Evolutionary conservation across 2,329 filamentous ascomycete genomes (phyloP).

Genomic region (Moelleriella libera): DNA sequence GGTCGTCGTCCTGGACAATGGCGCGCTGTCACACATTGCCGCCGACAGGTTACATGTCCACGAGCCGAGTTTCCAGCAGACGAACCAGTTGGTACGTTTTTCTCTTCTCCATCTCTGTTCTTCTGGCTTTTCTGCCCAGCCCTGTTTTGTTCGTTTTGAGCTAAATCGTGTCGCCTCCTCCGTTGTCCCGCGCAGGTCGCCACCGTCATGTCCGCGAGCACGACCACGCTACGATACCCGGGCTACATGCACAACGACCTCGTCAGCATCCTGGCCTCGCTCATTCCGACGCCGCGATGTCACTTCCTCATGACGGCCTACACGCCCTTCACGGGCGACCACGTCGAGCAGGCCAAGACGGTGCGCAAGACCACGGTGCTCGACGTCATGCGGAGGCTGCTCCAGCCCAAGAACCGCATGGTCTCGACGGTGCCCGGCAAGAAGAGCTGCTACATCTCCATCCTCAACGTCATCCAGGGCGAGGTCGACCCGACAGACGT

Average conservation of each 20-base stretch:
- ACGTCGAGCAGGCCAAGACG: slow-evolving; percentile 92
- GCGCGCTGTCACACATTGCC: slow-evolving; percentile 82
- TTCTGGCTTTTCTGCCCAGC: no score
- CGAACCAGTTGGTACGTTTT: slow-evolving; percentile 66
- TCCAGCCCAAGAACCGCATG: slow-evolving; percentile 99
- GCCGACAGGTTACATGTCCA: slow-evolving; percentile 90
- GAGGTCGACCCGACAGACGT: slow-evolving; percentile 97
- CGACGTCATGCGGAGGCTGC: slow-evolving; percentile 87
- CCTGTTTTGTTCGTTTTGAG: no score
- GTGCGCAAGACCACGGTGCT: slow-evolving; percentile 96
- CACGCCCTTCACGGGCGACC: slow-evolving; percentile 92
- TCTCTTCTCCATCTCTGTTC: not conserved
- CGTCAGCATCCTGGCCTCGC: slow-evolving; percentile 86
- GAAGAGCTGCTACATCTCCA: slow-evolving; percentile 98
- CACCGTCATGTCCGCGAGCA: slow-evolving; percentile 97
- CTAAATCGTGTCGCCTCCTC: no score
- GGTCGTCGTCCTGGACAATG: slow-evolving; percentile 94
- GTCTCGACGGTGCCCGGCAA: slow-evolving; percentile 91
- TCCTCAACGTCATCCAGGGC: slow-evolving; percentile 96
- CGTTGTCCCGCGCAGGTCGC: slow-evolving; percentile 41
- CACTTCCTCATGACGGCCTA: slow-evolving; percentile 99
- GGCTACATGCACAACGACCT: slow-evolving; percentile 99
- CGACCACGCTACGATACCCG: slow-evolving; percentile 88
- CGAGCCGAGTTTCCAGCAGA: slow-evolving; percentile 91
- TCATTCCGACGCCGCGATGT: slow-evolving; percentile 91